Evolutionary conservation across 768 basidiomycete species (phyloP), one percentile per base, ranked within the genome.

Genomic region (Russula virescens): DNA sequence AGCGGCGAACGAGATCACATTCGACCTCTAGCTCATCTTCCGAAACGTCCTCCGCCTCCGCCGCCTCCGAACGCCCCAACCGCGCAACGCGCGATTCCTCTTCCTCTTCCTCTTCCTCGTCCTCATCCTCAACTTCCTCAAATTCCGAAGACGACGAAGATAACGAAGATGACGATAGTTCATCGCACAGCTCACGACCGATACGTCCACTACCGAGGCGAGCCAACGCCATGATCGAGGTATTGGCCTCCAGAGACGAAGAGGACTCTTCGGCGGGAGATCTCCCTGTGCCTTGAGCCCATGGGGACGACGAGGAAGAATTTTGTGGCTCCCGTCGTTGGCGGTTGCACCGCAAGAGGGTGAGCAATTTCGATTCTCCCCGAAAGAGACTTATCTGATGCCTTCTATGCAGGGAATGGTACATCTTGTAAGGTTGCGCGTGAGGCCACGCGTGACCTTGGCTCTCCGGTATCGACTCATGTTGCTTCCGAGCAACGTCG

Each of bases 1-100:
- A 68, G 46, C 68, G 63, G 10, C 56, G 43, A n/a, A 26, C 55
- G 13, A 28, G 43, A 51, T 49, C 26, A 46, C 66, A 60, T 25
- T 58, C 66, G 19, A 64, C 63, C 23, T 61, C 64, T 8, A 68
- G 68, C 48, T 65, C 56, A 23, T 57, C 58, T 5, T 58, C 67
- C 45, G 47, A 58, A 16, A 19, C 48, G 11, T 64, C 65, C 23
- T 35, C 26, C 8, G 8, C 31, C 31, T 31, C 31, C 8, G 8
- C 31, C 31, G 3, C 31, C 23, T 61, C 54, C 28, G 54, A 34
- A 50, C 42, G 23, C 50, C 6, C 18, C 26, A 25, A 26, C 18
- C 38, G 21, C 25, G 21, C 35, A 7, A 55, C 28, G 23, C 34
- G 42, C 48, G 28, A 26, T 18, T 47, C 51, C 3, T 55, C 61